Evolutionary conservation across 306 rosid species (phyloP), one percentile per base, ranked within the genome.

Genomic region (Dryas alaskensis): DNA sequence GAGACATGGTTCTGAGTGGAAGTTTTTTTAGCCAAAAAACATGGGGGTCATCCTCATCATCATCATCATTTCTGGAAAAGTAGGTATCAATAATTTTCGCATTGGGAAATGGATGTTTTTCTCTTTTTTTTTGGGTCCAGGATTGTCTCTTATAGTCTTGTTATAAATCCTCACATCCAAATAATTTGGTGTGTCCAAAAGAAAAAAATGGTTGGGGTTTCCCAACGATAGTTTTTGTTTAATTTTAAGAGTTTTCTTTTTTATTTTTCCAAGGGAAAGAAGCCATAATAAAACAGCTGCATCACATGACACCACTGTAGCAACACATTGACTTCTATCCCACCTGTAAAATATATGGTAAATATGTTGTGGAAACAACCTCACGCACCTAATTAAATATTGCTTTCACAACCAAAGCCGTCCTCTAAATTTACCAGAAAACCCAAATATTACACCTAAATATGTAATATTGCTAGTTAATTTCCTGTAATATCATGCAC

Each of bases 1-100:
- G 55, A 82, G 63, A 77, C 85, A 74, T 77, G 75, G 78, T 84
- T 83, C 89, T 82, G 84, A 82, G 74, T 65, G 69, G 27, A 73
- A 71, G 59, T 60, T 49, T 52, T 67, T 60, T 76, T 40, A 72
- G 62, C 27, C 19, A 48, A 73, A 4, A 76, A 78, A 73, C 39
- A 79, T 67, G 64, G 75, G 70, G 50, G 75, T 71, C 70, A 50
- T 43, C 31, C 64, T 60, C 65, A 54, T 72, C 68, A 55, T 58
- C 68, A 55, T 52, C 78, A 51, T 72, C 69, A 63, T 68, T 57
- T 60, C 53, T 16, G 54, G 45, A 45, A 72, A 76, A 76, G 80
- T 55, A 16, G 57, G 57, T 60, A 64, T 55, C 52, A 78, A 81
- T 75, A 46, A 76, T 71, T 71, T 61, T 51, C 47, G 77, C 65